These are phyloP conservation scores for Elsinoe fawcettii DNA, from an alignment of 2,329 filamentous ascomycete genomes.

Conservation along the genomic window DNA sequence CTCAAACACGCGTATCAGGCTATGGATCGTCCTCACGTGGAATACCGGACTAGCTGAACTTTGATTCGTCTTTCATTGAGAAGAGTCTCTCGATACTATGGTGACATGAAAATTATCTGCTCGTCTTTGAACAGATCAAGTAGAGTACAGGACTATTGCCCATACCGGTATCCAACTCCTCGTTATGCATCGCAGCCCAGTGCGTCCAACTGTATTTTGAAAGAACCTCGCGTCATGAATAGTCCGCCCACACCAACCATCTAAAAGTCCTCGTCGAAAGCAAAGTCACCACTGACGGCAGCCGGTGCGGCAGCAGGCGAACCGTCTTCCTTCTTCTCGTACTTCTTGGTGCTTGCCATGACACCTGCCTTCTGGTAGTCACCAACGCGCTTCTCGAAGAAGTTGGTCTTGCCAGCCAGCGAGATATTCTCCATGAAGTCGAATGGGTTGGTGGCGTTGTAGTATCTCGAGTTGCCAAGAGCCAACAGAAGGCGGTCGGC, in stretches of 20 bases:
- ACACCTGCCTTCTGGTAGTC: conserved; percentile 99
- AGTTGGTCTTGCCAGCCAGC: conserved; percentile 98
- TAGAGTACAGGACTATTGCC: conserved; percentile 11
- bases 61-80: conserved; percentile 9
- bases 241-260: conserved; percentile 23
- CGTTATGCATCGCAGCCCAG: conserved; percentile 15
- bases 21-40: not conserved
- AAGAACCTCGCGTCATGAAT: conserved; percentile 15
- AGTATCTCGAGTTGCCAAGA: conserved; percentile 89
- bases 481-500: conserved; percentile 89
- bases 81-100: conserved; percentile 8
- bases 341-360: conserved; percentile 82
- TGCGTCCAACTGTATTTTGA: conserved; percentile 5
- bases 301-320: conserved; percentile 39
- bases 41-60: not conserved
- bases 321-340: conserved; percentile 40
- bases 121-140: not conserved
- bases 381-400: conserved; percentile 99
- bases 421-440: conserved; percentile 99
- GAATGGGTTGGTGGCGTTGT: conserved; percentile 90
- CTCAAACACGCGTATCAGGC: not conserved
- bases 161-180: conserved; percentile 16
- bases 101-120: conserved; percentile 12
- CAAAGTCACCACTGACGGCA: conserved; percentile 62
- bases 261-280: conserved; percentile 96